Evolutionary conservation across 164 flowering plant genomes (phyloP).

Genomic region (Echeveria elegans): DNA sequence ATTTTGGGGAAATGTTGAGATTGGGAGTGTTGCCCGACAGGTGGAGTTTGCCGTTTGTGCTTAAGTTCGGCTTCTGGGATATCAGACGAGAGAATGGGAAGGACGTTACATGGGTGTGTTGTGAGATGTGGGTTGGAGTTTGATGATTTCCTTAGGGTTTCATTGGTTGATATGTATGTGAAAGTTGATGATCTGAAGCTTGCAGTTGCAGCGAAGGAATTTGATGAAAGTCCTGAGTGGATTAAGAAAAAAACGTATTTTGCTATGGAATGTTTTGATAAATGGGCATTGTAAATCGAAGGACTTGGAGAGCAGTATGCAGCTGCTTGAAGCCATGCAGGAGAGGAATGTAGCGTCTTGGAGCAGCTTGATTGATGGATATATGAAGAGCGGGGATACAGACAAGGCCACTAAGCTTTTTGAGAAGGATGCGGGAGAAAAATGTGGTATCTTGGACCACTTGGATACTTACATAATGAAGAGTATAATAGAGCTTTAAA

Average conservation of each 20-base stretch:
- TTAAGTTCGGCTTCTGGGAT: constrained; percentile 29
- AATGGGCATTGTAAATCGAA: constrained; percentile 44
- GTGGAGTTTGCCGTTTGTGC: constrained; percentile 39
- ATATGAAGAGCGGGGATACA: constrained; percentile 26
- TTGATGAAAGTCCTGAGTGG: constrained; percentile 44
- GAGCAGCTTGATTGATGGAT: constrained; percentile 46
- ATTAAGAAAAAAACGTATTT: constrained; percentile 22
- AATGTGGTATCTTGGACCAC: constrained; percentile 53
- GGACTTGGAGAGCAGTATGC: constrained; percentile 23
- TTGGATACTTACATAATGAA: constrained; percentile 34
- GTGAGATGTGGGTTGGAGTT: constrained; percentile 32
- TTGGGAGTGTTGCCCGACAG: constrained; percentile 24
- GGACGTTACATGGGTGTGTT: constrained; percentile 22
- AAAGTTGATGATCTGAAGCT: constrained; percentile 20
- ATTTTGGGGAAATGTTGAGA: constrained; percentile 28
- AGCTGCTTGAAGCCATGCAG: constrained; percentile 39
- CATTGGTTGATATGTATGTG: constrained; percentile 45
- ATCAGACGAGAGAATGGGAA: constrained; percentile 16
- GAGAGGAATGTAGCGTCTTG: constrained; percentile 39
- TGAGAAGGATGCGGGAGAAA: constrained; percentile 30
- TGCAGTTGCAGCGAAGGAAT: constrained; percentile 33
- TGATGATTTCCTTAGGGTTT: constrained; percentile 37
- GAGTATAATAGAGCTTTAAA: constrained; percentile 27
- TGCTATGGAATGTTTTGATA: constrained; percentile 56
- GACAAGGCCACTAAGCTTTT: constrained; percentile 27